Conservation (phyloP, 139 green algal genomes). For the Chlamydomonas sp. region DNA sequence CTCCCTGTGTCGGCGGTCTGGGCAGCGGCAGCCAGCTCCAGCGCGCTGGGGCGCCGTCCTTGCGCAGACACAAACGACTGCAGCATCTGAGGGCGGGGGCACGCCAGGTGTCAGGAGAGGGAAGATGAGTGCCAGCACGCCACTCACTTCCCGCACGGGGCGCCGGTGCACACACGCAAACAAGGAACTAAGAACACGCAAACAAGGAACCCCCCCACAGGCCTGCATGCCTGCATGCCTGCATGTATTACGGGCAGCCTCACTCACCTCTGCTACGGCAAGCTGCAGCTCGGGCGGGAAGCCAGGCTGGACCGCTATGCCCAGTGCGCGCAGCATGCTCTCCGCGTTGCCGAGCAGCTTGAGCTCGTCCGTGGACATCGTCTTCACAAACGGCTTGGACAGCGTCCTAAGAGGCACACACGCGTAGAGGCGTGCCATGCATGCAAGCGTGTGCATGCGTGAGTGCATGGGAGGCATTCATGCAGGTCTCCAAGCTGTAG, state of each 20-base stretch:
- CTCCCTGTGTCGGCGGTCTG: conserved; percentile 3
- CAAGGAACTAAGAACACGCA: too few relatives aligned
- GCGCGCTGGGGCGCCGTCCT: conserved; percentile 21
- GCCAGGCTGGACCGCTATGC: neutral
- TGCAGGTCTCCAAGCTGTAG: too few relatives aligned
- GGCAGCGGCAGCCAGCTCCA: conserved; percentile 16
- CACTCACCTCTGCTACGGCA: conserved; percentile 17
- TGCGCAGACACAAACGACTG: conserved; percentile 26
- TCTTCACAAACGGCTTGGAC: conserved; percentile 18
- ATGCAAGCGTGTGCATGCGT: neutral
- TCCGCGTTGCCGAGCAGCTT: conserved; percentile 18
- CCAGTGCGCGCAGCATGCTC: conserved; percentile 16
- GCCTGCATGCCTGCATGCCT: neutral
- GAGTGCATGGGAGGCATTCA: neutral
- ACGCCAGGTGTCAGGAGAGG: too few relatives aligned
- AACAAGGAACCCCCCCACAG: too few relatives aligned
- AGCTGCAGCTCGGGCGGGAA: conserved; percentile 9
- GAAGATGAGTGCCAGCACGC: too few relatives aligned
- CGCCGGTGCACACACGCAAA: too few relatives aligned
- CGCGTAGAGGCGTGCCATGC: neutral
- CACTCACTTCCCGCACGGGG: too few relatives aligned
- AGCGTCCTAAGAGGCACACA: conserved; percentile 7
- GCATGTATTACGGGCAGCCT: neutral
- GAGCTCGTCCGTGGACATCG: conserved; percentile 23
- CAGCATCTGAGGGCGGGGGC: conserved; percentile 21